Evolutionary conservation across 176 grass and related monocot species (phyloP).

Genomic region (Canna indica): DNA sequence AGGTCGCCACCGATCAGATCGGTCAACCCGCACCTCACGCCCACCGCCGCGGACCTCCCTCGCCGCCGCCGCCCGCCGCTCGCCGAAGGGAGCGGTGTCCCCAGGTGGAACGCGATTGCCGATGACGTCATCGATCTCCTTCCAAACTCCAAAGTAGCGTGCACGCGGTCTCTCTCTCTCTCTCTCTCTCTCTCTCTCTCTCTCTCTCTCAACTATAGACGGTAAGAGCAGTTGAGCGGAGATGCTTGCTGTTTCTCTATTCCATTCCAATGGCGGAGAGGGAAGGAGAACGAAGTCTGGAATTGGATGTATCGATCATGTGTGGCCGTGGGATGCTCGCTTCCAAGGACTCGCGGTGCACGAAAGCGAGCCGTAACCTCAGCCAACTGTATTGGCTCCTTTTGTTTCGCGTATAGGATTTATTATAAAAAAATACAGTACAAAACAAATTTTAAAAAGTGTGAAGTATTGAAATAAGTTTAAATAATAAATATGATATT

Average conservation of each 20-base stretch:
- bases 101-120: conserved; percentile 24
- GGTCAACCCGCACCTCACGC: conserved; percentile 10
- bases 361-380: neutral
- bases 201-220: no score
- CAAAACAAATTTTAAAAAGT: no score
- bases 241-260: neutral
- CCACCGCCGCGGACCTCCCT: conserved; percentile 17
- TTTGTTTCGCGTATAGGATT: no score
- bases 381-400: no score
- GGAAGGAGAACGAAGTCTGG: neutral
- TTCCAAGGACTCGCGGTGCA: neutral
- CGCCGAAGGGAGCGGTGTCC: conserved; percentile 24
- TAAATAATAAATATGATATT: no score
- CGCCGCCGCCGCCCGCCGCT: neutral
- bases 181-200: no score
- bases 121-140: conserved; percentile 23
- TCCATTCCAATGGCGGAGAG: neutral
- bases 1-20: conserved; percentile 80
- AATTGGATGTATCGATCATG: neutral
- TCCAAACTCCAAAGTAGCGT: no score
- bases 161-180: no score
- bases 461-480: no score
- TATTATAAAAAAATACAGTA: no score
- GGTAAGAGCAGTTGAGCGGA: neutral
- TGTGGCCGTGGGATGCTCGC: neutral